These are phyloP conservation scores for Diddensiella santjacobensis DNA, from an alignment of 805 yeast species.

Conservation along the genomic window DNA sequence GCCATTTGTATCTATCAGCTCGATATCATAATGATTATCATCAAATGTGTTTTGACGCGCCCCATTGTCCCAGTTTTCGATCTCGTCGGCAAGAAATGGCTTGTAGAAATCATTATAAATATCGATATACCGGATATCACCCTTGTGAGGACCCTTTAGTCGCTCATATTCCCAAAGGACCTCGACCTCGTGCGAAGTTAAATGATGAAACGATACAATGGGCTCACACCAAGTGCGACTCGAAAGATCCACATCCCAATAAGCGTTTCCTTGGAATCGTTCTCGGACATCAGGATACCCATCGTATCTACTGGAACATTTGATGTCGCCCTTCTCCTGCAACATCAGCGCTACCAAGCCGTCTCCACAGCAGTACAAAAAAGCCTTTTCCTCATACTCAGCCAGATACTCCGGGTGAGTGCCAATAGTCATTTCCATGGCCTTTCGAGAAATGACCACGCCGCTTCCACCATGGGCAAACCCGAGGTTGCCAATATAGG, in stretches of 20 bases:
- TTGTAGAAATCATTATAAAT: constrained; percentile 22
- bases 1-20: constrained; percentile 4
- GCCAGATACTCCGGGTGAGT: constrained; percentile 24
- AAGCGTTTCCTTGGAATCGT: constrained; percentile 33
- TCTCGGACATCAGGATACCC: constrained; percentile 13
- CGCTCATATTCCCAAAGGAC: constrained; percentile 34
- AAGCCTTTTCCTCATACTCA: constrained; percentile 20
- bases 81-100: constrained; percentile 18
- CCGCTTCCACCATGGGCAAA: constrained; percentile 42
- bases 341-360: constrained; percentile 30
- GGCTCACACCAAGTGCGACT: constrained; percentile 30
- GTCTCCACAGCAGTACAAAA: constrained; percentile 36
- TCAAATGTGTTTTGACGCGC: background rate
- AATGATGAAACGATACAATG: constrained; percentile 34
- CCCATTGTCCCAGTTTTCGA: constrained; percentile 21
- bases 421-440: constrained; percentile 30
- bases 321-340: constrained; percentile 15
- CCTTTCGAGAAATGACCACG: constrained; percentile 32
- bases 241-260: constrained; percentile 16
- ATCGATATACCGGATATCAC: constrained; percentile 19
- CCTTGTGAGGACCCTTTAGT: constrained; percentile 18
- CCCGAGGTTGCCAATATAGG: constrained; percentile 18
- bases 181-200: constrained; percentile 26
- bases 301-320: background rate
- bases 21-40: constrained; percentile 2